These are phyloP conservation scores for Ceriops decandra DNA, from an alignment of 345 rosid genomes.

Conservation along the genomic window DNA sequence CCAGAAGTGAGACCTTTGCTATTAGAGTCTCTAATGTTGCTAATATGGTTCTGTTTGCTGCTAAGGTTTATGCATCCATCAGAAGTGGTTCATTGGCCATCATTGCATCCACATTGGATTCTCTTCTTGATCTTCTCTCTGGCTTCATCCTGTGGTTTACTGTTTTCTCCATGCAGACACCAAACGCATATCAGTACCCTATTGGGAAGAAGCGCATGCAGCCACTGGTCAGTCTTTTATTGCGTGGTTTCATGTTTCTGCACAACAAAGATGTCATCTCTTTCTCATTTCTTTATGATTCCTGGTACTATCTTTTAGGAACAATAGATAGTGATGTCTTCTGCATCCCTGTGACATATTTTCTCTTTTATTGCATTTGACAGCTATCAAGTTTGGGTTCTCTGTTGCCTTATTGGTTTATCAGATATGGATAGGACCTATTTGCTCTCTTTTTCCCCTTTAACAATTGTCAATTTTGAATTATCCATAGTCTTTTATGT, in stretches of 20 bases:
- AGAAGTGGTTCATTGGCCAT: slow-evolving; percentile 93
- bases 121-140: slow-evolving; percentile 94
- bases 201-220: slow-evolving; percentile 98
- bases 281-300: too few relatives aligned
- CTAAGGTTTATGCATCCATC: slow-evolving; percentile 93
- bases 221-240: slow-evolving; percentile 66
- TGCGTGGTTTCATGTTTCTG: background rate
- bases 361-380: too few relatives aligned
- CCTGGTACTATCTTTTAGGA: too few relatives aligned
- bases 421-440: too few relatives aligned
- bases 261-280: background rate
- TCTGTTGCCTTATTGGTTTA: too few relatives aligned
- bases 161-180: slow-evolving; percentile 98
- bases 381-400: too few relatives aligned
- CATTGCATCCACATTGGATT: slow-evolving; percentile 93
- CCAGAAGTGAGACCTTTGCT: slow-evolving; percentile 82
- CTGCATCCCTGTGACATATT: too few relatives aligned
- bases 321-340: too few relatives aligned
- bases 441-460: too few relatives aligned
- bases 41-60: slow-evolving; percentile 88
- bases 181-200: slow-evolving; percentile 90
- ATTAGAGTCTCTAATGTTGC: slow-evolving; percentile 88
- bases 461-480: too few relatives aligned
- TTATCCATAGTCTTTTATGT: too few relatives aligned
- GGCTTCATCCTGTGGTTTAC: slow-evolving; percentile 98